Percentiles rank a stretch among this genome's conserved stretches.
Evolutionary conservation across 2,329 filamentous ascomycete species (phyloP).

Genomic region (Botrytis deweyae): DNA sequence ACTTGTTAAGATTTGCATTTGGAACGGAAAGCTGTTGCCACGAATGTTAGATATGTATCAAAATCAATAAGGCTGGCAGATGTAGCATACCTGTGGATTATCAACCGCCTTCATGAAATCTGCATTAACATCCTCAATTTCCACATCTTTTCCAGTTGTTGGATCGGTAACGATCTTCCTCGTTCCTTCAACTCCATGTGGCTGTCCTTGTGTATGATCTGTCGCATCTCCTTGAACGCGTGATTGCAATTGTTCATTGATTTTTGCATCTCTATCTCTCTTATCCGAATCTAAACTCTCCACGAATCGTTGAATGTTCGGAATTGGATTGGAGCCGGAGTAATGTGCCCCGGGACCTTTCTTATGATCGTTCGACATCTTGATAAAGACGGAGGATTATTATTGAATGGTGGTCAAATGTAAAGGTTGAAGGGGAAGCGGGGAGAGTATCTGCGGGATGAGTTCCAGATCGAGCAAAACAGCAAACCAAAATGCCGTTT

Average conservation of each 20-base stretch:
- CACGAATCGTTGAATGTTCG: constrained; percentile 45
- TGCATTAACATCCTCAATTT: constrained; percentile 78
- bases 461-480: neutral
- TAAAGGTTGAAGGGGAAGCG: neutral
- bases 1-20: constrained; percentile 81
- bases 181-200: constrained; percentile 42
- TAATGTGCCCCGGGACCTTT: constrained; percentile 27
- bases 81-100: constrained; percentile 61
- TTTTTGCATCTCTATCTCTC: constrained; percentile 66
- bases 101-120: constrained; percentile 68
- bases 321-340: constrained; percentile 31
- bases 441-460: neutral
- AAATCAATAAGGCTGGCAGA: constrained; percentile 11
- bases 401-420: neutral
- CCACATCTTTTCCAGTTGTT: constrained; percentile 79
- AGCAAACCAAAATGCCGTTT: neutral
- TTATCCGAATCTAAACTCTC: constrained; percentile 77
- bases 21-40: constrained; percentile 69
- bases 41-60: neutral
- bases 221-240: constrained; percentile 43
- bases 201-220: constrained; percentile 45
- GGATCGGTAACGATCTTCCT: constrained; percentile 76
- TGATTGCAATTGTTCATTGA: constrained; percentile 55
- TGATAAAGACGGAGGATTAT: neutral
- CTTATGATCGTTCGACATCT: constrained; percentile 22